Base-by-base conservation (phyloP, 768 basidiomycete genomes). In the Tylopilus rubrobrunneus region DNA sequence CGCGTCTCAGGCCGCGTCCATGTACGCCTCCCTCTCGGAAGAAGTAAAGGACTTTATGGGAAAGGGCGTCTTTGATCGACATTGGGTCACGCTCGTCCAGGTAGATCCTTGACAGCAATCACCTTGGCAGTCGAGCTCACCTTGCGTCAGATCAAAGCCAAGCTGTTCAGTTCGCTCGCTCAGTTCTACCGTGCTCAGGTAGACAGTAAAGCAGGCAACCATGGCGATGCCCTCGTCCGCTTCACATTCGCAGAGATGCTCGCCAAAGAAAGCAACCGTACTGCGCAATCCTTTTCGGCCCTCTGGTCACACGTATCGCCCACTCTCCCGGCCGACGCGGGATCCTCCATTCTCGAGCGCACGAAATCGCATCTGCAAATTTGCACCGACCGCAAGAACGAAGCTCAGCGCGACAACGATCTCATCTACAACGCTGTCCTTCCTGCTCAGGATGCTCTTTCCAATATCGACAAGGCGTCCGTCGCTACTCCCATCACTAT, bases 11-110 rank as follows among this genome's bases (percentile, higher is more conserved):
- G 81, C 88, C 0, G 89, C 89, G 1, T 79, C 68, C 14, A 83
- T 94, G 82, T 99, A 98, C 65, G 81, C 78, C 0, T 76, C 83
- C 0, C 76, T 98, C n/a, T 78, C 76, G 6, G 97, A 99, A 56
- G 93, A 98, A 55, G 89, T 89, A 33, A 98, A 97, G 69, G 96
- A 98, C 63, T 98, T 97, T 63, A 87, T 92, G 78, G 93, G 92
- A 5, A 97, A 97, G 69, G 92, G 93, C 2, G 88, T 98, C 51
- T 89, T 99, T 67, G 93, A 98, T 66, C 74, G 94, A 27, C 92
- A 93, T 62, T 99, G 96, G 96, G 80, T 95, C 6, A 87, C 85
- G 1, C 71, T 98, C 19, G 72, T 96, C 37, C 89, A 92, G 77
- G 92, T 87, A 62, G 33, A 75, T 68, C 7, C 36, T 33, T 44